These are phyloP conservation scores for Erythrobasidium yunnanense DNA, from an alignment of 768 basidiomycete species.

Conservation along the genomic window DNA sequence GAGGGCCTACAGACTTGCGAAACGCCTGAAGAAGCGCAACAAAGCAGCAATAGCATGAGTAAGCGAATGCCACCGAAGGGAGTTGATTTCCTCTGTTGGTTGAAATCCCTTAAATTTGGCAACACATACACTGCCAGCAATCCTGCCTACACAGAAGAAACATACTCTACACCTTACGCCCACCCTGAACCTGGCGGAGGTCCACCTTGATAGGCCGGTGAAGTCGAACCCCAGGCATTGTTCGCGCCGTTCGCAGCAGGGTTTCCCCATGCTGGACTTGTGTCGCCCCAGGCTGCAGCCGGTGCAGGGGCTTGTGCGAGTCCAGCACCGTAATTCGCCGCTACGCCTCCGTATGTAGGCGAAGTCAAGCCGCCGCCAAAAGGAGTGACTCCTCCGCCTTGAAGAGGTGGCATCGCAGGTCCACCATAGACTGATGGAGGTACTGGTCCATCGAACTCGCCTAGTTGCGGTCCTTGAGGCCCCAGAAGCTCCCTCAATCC, in stretches of 20 bases:
- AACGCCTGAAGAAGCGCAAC: no score
- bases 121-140: no score
- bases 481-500: conserved; percentile 30
- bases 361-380: background rate
- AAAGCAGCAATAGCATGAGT: no score
- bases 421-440: background rate
- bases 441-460: background rate
- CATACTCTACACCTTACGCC: background rate
- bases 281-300: no score
- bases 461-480: conserved; percentile 1
- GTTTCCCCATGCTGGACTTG: conserved; percentile 12
- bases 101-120: no score
- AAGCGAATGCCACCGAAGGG: no score
- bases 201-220: background rate
- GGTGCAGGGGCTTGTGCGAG: background rate
- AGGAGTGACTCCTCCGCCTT: conserved; percentile 5
- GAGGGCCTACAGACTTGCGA: no score
- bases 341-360: conserved; percentile 12
- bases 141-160: background rate
- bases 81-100: no score
- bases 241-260: background rate
- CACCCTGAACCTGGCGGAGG: background rate
- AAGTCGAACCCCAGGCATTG: conserved; percentile 10
- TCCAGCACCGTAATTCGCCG: background rate
- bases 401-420: background rate